Conservation (phyloP, 2,329 filamentous ascomycete genomes). For the Cordyceps javanica region DNA sequence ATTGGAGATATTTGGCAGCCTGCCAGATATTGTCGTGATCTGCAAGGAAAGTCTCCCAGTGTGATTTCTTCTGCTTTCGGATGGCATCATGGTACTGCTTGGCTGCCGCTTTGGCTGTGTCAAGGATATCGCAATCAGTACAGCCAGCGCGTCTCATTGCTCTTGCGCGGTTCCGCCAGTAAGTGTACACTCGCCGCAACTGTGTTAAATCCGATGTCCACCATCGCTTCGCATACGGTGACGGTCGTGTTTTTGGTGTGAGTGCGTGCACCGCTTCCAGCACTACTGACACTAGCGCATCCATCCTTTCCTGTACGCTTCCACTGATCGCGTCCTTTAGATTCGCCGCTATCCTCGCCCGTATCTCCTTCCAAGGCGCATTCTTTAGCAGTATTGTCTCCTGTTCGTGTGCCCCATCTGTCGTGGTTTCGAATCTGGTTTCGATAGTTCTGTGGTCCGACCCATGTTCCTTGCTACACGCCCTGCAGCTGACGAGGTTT, state of each 20-base stretch:
- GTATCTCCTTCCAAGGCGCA: slow-evolving; percentile 21
- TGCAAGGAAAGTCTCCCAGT: slow-evolving; percentile 23
- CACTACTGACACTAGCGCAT: slow-evolving; percentile 13
- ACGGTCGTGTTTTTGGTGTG: slow-evolving; percentile 20
- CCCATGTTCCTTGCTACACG: slow-evolving; percentile 18
- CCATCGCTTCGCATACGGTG: slow-evolving; percentile 24
- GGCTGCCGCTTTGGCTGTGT: slow-evolving; percentile 17
- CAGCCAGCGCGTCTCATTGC: slow-evolving; percentile 15
- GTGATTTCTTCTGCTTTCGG: slow-evolving; percentile 16
- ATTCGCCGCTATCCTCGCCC: slow-evolving; percentile 13
- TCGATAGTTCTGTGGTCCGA: slow-evolving; percentile 27
- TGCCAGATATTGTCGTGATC: slow-evolving; percentile 25
- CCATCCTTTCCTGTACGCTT: slow-evolving; percentile 12
- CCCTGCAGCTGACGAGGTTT: slow-evolving; percentile 14
- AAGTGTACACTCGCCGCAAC: slow-evolving; percentile 22
- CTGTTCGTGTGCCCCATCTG: slow-evolving; percentile 6
- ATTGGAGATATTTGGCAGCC: slow-evolving; percentile 23
- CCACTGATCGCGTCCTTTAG: slow-evolving; percentile 22
- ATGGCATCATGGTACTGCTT: slow-evolving; percentile 22
- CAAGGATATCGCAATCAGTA: slow-evolving; percentile 15
- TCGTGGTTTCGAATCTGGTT: slow-evolving; percentile 22
- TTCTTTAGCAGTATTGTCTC: slow-evolving; percentile 22
- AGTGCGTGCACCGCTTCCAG: slow-evolving; percentile 14
- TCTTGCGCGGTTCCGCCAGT: slow-evolving; percentile 23
- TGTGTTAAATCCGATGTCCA: slow-evolving; percentile 24